Evolutionary conservation across 2,329 filamentous ascomycete species (phyloP).

Genomic region (Xylariaceae sp.): DNA sequence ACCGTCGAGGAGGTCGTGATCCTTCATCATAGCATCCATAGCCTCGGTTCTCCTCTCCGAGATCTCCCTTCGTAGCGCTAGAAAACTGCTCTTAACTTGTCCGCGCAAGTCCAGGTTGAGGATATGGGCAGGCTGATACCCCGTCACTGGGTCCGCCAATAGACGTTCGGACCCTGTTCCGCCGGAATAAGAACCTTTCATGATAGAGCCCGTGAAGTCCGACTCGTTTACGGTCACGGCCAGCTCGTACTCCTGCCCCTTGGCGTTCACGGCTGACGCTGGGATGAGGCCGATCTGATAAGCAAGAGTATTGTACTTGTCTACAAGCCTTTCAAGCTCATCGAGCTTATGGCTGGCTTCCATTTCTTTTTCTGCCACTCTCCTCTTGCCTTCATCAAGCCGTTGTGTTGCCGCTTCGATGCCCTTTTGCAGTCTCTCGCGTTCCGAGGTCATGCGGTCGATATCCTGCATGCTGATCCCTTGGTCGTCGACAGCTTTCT

Average conservation of each 20-base stretch:
- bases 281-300: constrained; percentile 95
- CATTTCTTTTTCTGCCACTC: constrained; percentile 83
- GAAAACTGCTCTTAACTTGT: constrained; percentile 78
- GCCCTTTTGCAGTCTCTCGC: constrained; percentile 88
- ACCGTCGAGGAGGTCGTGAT: constrained; percentile 89
- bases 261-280: constrained; percentile 81
- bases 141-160: constrained; percentile 79
- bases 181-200: constrained; percentile 52
- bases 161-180: constrained; percentile 72
- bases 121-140: constrained; percentile 88
- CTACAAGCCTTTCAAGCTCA: constrained; percentile 87
- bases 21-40: constrained; percentile 91
- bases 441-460: constrained; percentile 96
- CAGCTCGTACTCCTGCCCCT: constrained; percentile 85
- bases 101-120: constrained; percentile 89
- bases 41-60: constrained; percentile 84
- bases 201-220: constrained; percentile 74
- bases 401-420: constrained; percentile 78
- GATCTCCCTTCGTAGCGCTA: constrained; percentile 84
- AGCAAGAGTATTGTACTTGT: constrained; percentile 90
- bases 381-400: constrained; percentile 84
- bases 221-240: constrained; percentile 81
- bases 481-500: constrained; percentile 87
- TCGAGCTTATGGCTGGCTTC: constrained; percentile 87
- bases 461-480: constrained; percentile 98